phyloP scores from a whole-genome alignment of 2,329 filamentous ascomycete genomes.

The Venturia asperata region DNA sequence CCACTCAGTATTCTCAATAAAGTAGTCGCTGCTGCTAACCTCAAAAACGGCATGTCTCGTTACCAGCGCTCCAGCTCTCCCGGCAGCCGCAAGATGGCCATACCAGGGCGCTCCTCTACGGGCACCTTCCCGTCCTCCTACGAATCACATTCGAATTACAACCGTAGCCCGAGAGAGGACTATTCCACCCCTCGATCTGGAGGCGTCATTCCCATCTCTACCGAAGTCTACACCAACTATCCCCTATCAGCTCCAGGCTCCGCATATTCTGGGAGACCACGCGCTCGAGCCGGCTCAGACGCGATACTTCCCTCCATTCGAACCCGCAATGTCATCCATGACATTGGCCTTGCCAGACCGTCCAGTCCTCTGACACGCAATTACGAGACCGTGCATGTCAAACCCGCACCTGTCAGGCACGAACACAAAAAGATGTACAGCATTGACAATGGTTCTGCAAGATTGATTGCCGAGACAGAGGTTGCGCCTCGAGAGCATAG shows the following conservation, averaged over 20 bases:
- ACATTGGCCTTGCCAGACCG: constrained; percentile 27
- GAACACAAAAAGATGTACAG: constrained; percentile 34
- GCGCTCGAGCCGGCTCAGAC: constrained; percentile 28
- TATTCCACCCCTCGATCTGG: constrained; percentile 11
- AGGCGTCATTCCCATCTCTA: constrained; percentile 20
- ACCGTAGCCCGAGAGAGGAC: constrained; percentile 13
- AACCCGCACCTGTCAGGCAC: constrained; percentile 25
- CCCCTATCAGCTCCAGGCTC: constrained; percentile 24
- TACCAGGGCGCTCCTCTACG: constrained; percentile 20
- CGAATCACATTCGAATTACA: constrained; percentile 11
- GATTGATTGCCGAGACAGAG: constrained; percentile 34
- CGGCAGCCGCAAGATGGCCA: constrained; percentile 15
- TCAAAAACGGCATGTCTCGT: constrained; percentile 12
- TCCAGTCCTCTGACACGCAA: constrained; percentile 37
- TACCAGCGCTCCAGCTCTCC: constrained; percentile 19
- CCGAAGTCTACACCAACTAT: constrained; percentile 18
- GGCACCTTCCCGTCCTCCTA: constrained; percentile 16
- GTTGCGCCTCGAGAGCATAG: constrained; percentile 29
- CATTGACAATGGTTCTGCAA: constrained; percentile 38
- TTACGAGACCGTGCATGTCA: constrained; percentile 33
- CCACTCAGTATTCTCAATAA: constrained; percentile 5
- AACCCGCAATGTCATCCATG: constrained; percentile 29
- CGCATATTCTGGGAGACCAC: constrained; percentile 39
- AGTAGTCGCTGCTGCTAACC: constrained; percentile 11
- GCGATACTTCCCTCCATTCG: constrained; percentile 27